These are phyloP conservation scores for Ganoderma sinense DNA, from an alignment of 1,284 basidiomycete genomes.

Conservation along the genomic window DNA sequence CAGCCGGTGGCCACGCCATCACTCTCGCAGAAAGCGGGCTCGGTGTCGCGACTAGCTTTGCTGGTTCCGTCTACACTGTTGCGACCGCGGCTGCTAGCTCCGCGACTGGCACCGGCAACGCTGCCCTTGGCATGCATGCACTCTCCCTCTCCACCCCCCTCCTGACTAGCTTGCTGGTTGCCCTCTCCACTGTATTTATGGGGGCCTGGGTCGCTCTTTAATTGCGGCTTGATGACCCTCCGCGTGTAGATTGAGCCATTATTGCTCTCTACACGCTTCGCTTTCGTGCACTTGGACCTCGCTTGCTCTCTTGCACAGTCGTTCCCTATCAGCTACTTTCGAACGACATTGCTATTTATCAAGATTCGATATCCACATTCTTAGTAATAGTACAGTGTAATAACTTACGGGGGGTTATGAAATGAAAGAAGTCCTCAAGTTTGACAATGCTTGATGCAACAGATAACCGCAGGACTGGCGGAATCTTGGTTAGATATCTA, in stretches of 20 bases:
- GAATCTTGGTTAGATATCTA: too few relatives aligned
- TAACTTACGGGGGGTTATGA: background rate
- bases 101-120: constrained; percentile 19
- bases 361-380: background rate
- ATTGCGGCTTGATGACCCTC: constrained; percentile 17
- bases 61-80: constrained; percentile 57
- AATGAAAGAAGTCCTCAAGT: background rate
- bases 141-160: constrained; percentile 45
- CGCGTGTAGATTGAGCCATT: background rate
- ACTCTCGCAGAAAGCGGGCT: constrained; percentile 57
- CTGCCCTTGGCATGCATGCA: constrained; percentile 38
- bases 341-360: background rate
- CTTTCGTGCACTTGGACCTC: background rate
- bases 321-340: background rate
- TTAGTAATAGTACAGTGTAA: background rate
- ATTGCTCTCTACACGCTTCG: background rate
- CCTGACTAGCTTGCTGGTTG: constrained; percentile 49
- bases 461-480: background rate
- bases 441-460: background rate
- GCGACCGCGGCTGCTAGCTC: constrained; percentile 24
- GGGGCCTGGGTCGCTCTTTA: constrained; percentile 52
- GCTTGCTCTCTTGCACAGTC: background rate
- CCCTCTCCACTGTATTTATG: constrained; percentile 49
- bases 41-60: constrained; percentile 57
- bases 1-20: constrained; percentile 56